A percentile compares a stretch with the other conserved stretches of the same genome.
Conservation (phyloP, 2,329 filamentous ascomycete species). For the Pseudogymnoascus sp. region DNA sequence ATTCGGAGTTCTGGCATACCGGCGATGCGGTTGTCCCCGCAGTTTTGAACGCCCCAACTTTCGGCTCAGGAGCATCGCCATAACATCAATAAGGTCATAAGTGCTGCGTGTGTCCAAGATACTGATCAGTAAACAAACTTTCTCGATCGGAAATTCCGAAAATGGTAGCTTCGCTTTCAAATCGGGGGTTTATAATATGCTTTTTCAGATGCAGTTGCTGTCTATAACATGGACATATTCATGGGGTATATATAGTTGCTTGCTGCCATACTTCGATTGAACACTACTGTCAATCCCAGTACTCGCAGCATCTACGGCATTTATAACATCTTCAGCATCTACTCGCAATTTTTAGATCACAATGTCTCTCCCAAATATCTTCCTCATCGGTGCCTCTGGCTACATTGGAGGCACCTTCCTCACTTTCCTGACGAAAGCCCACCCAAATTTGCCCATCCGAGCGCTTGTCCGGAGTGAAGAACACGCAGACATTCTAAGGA, state of each 20-base stretch:
- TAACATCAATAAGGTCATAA: background rate
- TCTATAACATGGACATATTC: background rate
- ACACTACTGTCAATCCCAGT: background rate
- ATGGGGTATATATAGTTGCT: background rate
- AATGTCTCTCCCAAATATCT: background rate
- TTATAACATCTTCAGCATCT: background rate
- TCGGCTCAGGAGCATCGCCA: background rate
- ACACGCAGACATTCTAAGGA: background rate
- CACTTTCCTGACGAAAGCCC: background rate
- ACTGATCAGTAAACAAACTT: background rate
- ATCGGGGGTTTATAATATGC: background rate
- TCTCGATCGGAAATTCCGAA: background rate
- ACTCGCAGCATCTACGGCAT: background rate
- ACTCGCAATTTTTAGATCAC: background rate
- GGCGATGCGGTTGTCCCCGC: background rate
- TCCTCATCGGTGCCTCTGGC: background rate
- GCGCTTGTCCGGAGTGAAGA: background rate
- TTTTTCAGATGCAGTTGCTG: background rate
- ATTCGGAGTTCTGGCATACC: slow-evolving; percentile 2
- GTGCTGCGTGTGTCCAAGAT: background rate
- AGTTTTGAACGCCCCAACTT: background rate
- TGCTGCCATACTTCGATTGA: background rate
- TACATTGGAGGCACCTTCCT: background rate
- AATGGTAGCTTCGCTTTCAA: background rate
- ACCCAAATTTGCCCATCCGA: background rate